Base-by-base conservation (phyloP, 2,329 filamentous ascomycete genomes). In the Fusarium cyanostomum region DNA sequence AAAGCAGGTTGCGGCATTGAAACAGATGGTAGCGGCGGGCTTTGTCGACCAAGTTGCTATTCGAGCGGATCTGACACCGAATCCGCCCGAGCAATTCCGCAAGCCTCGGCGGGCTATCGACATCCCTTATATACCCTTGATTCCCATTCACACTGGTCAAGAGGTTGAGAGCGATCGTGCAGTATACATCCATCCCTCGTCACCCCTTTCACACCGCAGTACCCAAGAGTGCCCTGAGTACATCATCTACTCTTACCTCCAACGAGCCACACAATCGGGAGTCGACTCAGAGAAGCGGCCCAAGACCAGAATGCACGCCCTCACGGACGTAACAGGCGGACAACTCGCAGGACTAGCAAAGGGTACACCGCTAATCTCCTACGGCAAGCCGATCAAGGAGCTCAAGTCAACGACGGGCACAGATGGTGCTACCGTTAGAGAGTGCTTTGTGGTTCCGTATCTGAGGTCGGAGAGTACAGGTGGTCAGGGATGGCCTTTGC, bases 31-130 rank as follows among this genome's bases (percentile, higher is more conserved):
- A 18, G 92, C 94, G 0, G 90, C 92, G 0, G 95, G 94, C 1
- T 98, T 97, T 79, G 88, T 98, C 71, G 95, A 99, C 76, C 91
- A 97, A 68, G 86, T 99, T 35, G 95, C 95, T 41, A 93, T 98
- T 68, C 91, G 95, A 59, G 92, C 92, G 5, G 94, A 99, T 75
- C 81, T 92, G n/a, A 84, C 92, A 0, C 92, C 92, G 1, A 84
- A 83, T 11, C 91, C 92, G 1, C 88, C 89, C 1, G 87, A 89
- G 60, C 78, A 84, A 50, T 78, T 82, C 41, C 83, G 89, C 15
- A 92, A 91, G 61, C 92, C 94, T 0, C 88, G 87, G 46, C 87
- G 93, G n/a, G 91, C 94, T 2, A 96, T 95, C 64, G 93, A 98
- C 68, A 91, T 98, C 3, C 91, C 94, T 0, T 99, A 98, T 73